A percentile compares a stretch with the other conserved stretches of the same genome.
These are phyloP conservation scores for Pichia sp. DNA, from an alignment of 1,139 yeast species.

Conservation along the genomic window DNA sequence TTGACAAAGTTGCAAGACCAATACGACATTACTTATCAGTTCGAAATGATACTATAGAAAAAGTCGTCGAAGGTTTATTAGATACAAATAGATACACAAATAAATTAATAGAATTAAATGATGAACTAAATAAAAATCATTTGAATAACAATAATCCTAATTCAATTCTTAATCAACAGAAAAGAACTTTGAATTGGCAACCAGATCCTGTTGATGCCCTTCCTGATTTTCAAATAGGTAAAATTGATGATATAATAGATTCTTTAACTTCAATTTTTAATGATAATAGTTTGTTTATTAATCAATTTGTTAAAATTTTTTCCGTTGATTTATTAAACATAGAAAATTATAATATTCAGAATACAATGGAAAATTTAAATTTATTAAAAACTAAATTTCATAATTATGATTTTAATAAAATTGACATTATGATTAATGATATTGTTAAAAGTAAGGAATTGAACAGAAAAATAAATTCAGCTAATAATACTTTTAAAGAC, in stretches of 20 bases:
- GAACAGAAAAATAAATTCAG: constrained; percentile 27
- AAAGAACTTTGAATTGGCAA: constrained; percentile 50
- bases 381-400: constrained; percentile 45
- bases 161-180: constrained; percentile 2
- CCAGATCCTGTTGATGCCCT: constrained; percentile 95
- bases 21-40: constrained; percentile 60
- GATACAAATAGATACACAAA: constrained; percentile 37
- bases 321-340: constrained; percentile 53
- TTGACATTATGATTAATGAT: constrained; percentile 86
- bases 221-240: constrained; percentile 70
- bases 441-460: constrained; percentile 46
- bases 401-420: constrained; percentile 55
- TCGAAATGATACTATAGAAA: constrained; percentile 66
- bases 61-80: constrained; percentile 67
- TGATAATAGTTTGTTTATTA: constrained; percentile 64
- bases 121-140: constrained; percentile 37
- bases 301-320: constrained; percentile 63
- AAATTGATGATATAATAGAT: constrained; percentile 62
- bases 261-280: constrained; percentile 73
- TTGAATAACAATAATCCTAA: constrained; percentile 2
- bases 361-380: constrained; percentile 36
- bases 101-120: constrained; percentile 44
- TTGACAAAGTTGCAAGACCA: constrained; percentile 73
- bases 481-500: neutral
- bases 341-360: constrained; percentile 40